Conservation (phyloP, 2,329 filamentous ascomycete genomes). For the Daldinia sp. region DNA sequence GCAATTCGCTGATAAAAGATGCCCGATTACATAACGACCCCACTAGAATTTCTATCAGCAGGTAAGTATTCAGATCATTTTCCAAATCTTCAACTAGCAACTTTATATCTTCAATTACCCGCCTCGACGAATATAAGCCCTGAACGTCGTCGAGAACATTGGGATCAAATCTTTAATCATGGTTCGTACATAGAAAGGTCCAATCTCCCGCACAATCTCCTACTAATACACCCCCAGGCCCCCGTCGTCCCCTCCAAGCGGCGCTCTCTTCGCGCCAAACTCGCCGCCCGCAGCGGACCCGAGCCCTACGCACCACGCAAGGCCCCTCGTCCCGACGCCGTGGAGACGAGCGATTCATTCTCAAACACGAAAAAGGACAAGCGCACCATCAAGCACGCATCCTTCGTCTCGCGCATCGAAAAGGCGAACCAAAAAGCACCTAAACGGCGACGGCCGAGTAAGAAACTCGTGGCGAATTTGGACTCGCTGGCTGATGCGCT, state of each 20-base stretch:
- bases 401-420: constrained; percentile 79
- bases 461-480: constrained; percentile 80
- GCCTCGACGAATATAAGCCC: not conserved
- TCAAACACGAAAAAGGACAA: constrained; percentile 83
- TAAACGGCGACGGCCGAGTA: constrained; percentile 69
- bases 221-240: constrained; percentile 44
- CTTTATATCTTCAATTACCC: not conserved
- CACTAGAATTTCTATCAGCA: constrained; percentile 24
- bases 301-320: constrained; percentile 61
- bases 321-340: constrained; percentile 60
- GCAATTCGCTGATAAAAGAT: not conserved
- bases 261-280: constrained; percentile 64
- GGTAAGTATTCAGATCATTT: constrained; percentile 1
- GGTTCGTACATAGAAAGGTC: constrained; percentile 3
- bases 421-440: constrained; percentile 63
- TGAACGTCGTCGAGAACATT: not conserved
- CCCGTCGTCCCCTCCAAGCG: constrained; percentile 60
- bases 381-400: constrained; percentile 79
- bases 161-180: constrained; percentile 6
- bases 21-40: constrained; percentile 7
- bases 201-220: not conserved
- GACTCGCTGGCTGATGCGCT: constrained; percentile 82
- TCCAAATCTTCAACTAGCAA: not conserved
- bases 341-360: constrained; percentile 62
- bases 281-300: constrained; percentile 57